These are phyloP conservation scores for Gardenia jasminoides DNA, from an alignment of 257 asterid genomes.

Conservation along the genomic window DNA sequence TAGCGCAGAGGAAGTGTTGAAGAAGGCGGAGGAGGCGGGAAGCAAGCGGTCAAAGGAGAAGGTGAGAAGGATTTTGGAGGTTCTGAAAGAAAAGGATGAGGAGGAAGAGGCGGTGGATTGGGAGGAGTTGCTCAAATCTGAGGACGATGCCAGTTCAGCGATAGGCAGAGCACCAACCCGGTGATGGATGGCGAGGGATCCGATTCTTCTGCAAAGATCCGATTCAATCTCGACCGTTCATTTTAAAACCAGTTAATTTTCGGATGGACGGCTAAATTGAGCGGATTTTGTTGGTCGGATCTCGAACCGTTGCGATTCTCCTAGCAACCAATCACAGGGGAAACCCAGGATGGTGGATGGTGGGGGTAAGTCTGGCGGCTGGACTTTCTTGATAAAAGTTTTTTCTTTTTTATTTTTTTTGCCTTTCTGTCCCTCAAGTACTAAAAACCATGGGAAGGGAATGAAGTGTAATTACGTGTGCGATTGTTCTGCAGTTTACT, in stretches of 20 bases:
- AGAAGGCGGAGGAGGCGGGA: slow-evolving; percentile 47
- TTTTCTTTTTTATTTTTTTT: neutral
- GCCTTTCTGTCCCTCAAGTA: neutral
- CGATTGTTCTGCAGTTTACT: neutral
- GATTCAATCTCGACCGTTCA: too few species aligned
- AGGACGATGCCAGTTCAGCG: slow-evolving; percentile 43
- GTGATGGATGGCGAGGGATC: neutral
- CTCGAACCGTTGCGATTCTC: too few species aligned
- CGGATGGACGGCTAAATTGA: too few species aligned
- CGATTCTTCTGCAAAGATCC: too few species aligned
- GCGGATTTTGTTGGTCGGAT: too few species aligned
- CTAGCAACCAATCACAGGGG: too few species aligned
- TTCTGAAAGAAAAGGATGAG: slow-evolving; percentile 59
- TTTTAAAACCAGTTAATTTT: too few species aligned
- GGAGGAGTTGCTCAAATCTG: slow-evolving; percentile 76
- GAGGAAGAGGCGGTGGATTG: slow-evolving; percentile 84
- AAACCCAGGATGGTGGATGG: too few species aligned
- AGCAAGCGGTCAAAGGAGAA: slow-evolving; percentile 45
- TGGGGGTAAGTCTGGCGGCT: too few species aligned
- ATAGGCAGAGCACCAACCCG: neutral
- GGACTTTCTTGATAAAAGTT: too few species aligned
- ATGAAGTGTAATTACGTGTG: slow-evolving; percentile 23
- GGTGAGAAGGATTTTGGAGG: slow-evolving; percentile 59
- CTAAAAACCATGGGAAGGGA: neutral
- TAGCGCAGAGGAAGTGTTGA: slow-evolving; percentile 65